Base-by-base conservation (phyloP, 257 asterid genomes). In the Solanum neorickii region DNA sequence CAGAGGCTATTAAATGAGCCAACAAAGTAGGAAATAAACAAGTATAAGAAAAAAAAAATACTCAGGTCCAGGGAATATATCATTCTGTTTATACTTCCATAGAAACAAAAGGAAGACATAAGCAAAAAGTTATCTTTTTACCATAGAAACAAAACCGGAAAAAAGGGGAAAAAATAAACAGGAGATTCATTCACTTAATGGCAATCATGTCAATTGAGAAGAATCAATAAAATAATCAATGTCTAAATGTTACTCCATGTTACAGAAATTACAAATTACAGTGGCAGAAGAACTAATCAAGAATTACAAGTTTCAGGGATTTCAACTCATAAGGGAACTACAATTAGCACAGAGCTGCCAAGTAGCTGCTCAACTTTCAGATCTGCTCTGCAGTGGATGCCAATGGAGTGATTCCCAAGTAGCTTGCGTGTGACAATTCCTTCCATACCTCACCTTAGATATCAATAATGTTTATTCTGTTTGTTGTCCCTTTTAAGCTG, bases 401-500 rank as follows among this genome's bases (percentile, higher is more conserved):
- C 82, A 49, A 78, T 88, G 77, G 83, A 87, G 91, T 88, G 76
- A 87, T 86, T 91, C 90, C 90, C 89, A 70, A 87, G 91, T 84
- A 92, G 90, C 87, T 89, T 76, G 89, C 86, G 65, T 72, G 90
- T 87, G 92, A 72, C 87, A 90, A 88, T 82, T 88, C 91, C 87
- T 85, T 86, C 89, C 86, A 66, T 29, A 87, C 77, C 89, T 91
- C 89, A 90, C 92, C 92, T 88, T 68, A 33, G 31, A 86, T 84
- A 74, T 93, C 93, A 93, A 86, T 92, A 92, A 88, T 92, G 91
- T 82, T 90, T 92, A 86, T 66, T 94, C 87, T 92, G 92, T 89
- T 94, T 92, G 89, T 93, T 90, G 88, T 94, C 98, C 88, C 97
- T 89, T 90, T 97, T 97, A 44, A 96, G 97, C 90, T 96, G 99